Conservation (phyloP, 2,329 filamentous ascomycete genomes). For the Pseudocercospora vitis region DNA sequence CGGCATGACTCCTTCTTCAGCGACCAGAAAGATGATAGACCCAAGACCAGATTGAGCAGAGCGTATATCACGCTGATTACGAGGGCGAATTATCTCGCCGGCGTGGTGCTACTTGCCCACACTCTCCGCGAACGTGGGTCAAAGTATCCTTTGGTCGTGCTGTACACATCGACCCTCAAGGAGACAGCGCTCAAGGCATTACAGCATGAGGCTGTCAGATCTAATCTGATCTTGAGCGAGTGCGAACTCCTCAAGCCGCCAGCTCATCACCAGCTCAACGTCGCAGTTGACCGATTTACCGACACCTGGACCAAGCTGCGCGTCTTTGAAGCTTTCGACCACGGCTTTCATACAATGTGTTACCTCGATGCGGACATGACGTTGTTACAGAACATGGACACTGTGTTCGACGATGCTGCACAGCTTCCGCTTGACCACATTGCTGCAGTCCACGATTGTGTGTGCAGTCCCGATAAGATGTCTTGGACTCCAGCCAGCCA, state of each 20-base stretch:
- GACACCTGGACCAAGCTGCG: slow-evolving; percentile 57
- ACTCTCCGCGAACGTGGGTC: slow-evolving; percentile 48
- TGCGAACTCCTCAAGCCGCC: slow-evolving; percentile 46
- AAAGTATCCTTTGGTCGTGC: slow-evolving; percentile 50
- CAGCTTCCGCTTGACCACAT: slow-evolving; percentile 44
- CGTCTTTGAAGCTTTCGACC: slow-evolving; percentile 48
- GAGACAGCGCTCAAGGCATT: slow-evolving; percentile 44
- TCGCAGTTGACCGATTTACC: slow-evolving; percentile 52
- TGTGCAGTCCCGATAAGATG: slow-evolving; percentile 52
- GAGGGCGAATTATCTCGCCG: slow-evolving; percentile 51
- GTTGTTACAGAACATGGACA: slow-evolving; percentile 44
- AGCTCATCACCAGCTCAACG: slow-evolving; percentile 38
- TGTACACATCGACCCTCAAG: slow-evolving; percentile 48
- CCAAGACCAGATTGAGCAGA: slow-evolving; percentile 11
- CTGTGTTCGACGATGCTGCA: slow-evolving; percentile 43
- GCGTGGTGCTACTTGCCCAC: slow-evolving; percentile 52
- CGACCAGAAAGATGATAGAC: background rate
- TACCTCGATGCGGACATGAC: slow-evolving; percentile 56
- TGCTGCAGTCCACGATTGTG: slow-evolving; percentile 52
- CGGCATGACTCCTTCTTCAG: slow-evolving; percentile 3
- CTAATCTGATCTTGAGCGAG: slow-evolving; percentile 43
- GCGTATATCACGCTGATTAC: slow-evolving; percentile 55
- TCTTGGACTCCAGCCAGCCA: slow-evolving; percentile 51
- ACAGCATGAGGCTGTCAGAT: slow-evolving; percentile 42
- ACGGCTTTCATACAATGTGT: slow-evolving; percentile 43